phyloP scores from a whole-genome alignment of 306 rosid species.

The Rosa persica region DNA sequence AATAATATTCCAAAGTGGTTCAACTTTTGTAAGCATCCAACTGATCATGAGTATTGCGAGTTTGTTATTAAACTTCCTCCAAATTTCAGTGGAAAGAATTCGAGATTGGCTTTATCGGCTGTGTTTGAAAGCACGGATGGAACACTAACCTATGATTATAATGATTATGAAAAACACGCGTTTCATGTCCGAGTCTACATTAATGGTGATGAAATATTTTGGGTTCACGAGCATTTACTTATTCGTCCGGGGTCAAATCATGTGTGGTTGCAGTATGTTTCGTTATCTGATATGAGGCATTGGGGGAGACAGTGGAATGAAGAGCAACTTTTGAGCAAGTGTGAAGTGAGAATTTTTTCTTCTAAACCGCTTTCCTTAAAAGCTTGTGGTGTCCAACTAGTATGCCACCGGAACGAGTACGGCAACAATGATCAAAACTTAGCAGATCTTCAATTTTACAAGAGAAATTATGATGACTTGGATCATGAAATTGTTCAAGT shows the following conservation, averaged over 20 bases:
- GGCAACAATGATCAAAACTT: background rate
- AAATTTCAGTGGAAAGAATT: conserved; percentile 7
- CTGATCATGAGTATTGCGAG: background rate
- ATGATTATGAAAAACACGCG: background rate
- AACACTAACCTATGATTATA: background rate
- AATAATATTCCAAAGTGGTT: background rate
- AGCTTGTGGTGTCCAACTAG: conserved; percentile 3
- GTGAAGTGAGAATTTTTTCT: conserved; percentile 7
- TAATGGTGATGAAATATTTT: conserved; percentile 1
- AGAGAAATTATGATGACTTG: background rate
- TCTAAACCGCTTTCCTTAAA: conserved; percentile 8
- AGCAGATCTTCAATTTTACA: background rate
- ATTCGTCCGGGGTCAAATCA: conserved; percentile 2
- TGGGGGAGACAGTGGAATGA: background rate
- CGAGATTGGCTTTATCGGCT: conserved; percentile 2
- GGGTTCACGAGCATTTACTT: background rate
- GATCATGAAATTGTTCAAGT: background rate
- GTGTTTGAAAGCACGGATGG: background rate
- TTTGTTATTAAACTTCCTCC: conserved; percentile 8
- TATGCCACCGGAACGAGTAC: background rate
- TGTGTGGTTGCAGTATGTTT: conserved; percentile 15
- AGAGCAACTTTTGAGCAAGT: conserved; percentile 2
- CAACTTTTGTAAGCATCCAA: background rate
- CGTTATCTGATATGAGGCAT: conserved; percentile 12
- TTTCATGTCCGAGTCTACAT: conserved; percentile 11